Base-by-base conservation (phyloP, 805 yeast species). In the Zygotorulaspora florentina region DNA sequence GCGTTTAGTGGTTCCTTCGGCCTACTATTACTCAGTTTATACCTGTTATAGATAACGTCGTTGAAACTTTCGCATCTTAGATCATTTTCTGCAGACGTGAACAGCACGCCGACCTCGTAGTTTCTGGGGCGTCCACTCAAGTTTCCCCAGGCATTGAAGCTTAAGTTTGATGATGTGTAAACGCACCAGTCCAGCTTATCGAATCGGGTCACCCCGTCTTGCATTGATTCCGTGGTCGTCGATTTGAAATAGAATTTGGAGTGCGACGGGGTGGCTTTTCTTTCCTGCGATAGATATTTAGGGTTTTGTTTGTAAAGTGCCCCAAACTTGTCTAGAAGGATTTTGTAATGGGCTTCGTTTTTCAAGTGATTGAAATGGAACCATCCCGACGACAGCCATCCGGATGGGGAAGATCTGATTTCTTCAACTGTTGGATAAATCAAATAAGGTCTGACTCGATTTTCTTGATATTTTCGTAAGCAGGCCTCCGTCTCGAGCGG, bases 81-180 rank as follows among this genome's bases (percentile, higher is more conserved):
- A 3, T 40, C 35, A 20, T 36, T 42, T 2, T 39, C 35, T 2
- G 34, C 36, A 6, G 42, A 27, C 20, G 65, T 68, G 3, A 78
- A 50, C 23, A 81, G 55, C 0, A 81, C 71, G 1, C 86, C 86
- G 1, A 73, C 72, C 56, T 81, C 87, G 60, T 69, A 81, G 71
- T 78, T 59, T 9, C 61, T 55, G n/a, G 72, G 68, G 11, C 50
- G 39, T 11, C 51, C 26, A 33, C 59, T 54, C 12, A 68, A 66
- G 4, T 59, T 65, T 0, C 96, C 96, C 96, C 96, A 87, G 1
- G 95, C 96, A 48, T 79, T 84, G 44, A 77, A 77, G 27, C 90
- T 82, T 34, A 86, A 57, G 57, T 87, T 87, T 27, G 87, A 85
- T 39, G 89, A 82, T 0, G 93, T 85, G 58, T 85, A 70, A 5